A percentile compares a stretch with the other conserved stretches of the same genome.
These are phyloP conservation scores for Calocybe gangraenosa DNA, from an alignment of 768 basidiomycete genomes.

Conservation along the genomic window DNA sequence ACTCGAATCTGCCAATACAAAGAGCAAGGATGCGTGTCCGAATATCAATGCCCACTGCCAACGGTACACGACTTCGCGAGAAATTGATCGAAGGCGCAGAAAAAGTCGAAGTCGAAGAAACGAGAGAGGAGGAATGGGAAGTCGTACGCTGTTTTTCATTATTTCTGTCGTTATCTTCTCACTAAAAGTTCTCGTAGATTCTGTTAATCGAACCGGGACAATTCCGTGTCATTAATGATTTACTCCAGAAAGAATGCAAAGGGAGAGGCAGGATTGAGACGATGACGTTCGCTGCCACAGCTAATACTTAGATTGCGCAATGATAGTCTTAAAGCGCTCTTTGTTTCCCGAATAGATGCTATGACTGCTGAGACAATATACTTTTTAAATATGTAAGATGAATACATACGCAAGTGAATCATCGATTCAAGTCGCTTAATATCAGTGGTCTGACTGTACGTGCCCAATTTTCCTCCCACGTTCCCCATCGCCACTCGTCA, in stretches of 20 bases:
- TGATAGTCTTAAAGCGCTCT: background rate
- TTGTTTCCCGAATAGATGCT: background rate
- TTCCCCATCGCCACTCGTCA: constrained; percentile 54
- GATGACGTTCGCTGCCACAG: constrained; percentile 64
- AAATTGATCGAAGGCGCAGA: constrained; percentile 72
- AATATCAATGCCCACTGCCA: constrained; percentile 64
- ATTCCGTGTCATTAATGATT: constrained; percentile 84
- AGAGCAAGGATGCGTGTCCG: constrained; percentile 91
- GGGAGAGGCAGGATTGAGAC: constrained; percentile 86
- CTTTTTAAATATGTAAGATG: background rate
- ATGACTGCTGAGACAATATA: too few species aligned
- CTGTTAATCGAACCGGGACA: constrained; percentile 91
- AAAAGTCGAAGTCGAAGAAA: constrained; percentile 81
- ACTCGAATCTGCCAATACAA: constrained; percentile 87
- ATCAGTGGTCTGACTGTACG: constrained; percentile 58
- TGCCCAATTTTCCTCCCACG: constrained; percentile 89
- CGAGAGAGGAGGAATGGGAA: constrained; percentile 75
- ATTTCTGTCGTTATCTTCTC: background rate
- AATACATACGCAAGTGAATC: background rate
- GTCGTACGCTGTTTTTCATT: constrained; percentile 50
- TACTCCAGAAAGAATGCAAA: constrained; percentile 89
- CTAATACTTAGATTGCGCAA: constrained; percentile 19
- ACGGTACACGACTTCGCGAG: constrained; percentile 66
- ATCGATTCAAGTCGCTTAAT: constrained; percentile 19
- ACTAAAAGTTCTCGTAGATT: constrained; percentile 46